These are phyloP conservation scores for Salix arbutifolia DNA, from an alignment of 345 rosid species.

Conservation along the genomic window DNA sequence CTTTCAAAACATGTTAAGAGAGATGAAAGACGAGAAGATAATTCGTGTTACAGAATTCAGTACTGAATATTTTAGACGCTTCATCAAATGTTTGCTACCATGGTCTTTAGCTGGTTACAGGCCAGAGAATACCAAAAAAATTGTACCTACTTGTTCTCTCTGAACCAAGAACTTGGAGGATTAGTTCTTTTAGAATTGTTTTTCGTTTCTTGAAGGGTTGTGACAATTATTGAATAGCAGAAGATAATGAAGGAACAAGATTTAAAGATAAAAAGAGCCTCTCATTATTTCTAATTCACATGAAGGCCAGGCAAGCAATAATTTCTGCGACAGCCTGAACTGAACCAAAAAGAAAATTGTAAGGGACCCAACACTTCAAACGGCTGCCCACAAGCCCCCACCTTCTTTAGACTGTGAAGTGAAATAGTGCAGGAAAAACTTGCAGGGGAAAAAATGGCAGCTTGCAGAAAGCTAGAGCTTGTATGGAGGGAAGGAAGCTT, in stretches of 20 bases:
- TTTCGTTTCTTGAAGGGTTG: not conserved
- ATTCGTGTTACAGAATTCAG: not conserved
- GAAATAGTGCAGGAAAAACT: conserved; percentile 13
- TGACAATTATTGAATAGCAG: conserved; percentile 12
- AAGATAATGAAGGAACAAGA: conserved; percentile 10
- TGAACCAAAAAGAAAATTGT: conserved; percentile 24
- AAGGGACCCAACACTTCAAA: conserved; percentile 16
- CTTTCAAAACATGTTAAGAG: not conserved
- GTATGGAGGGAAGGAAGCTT: conserved; percentile 1
- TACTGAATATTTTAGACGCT: not conserved
- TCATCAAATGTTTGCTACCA: not conserved
- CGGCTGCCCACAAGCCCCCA: conserved; percentile 15
- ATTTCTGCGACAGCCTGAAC: conserved; percentile 30
- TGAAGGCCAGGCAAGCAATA: conserved; percentile 34
- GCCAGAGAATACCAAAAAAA: not conserved
- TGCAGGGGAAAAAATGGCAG: conserved; percentile 34
- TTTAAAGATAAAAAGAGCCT: conserved; percentile 23
- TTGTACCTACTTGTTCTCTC: not conserved
- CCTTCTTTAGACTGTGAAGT: conserved; percentile 11
- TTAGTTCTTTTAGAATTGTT: not conserved
- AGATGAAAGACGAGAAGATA: not conserved
- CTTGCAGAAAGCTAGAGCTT: conserved; percentile 9
- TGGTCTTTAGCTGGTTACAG: not conserved
- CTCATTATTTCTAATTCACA: conserved; percentile 17
- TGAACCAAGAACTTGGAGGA: not conserved